Percentiles rank a stretch among this genome's conserved stretches.
Conservation (phyloP, 495 filamentous ascomycete genomes). For the Arthonia radiata region DNA sequence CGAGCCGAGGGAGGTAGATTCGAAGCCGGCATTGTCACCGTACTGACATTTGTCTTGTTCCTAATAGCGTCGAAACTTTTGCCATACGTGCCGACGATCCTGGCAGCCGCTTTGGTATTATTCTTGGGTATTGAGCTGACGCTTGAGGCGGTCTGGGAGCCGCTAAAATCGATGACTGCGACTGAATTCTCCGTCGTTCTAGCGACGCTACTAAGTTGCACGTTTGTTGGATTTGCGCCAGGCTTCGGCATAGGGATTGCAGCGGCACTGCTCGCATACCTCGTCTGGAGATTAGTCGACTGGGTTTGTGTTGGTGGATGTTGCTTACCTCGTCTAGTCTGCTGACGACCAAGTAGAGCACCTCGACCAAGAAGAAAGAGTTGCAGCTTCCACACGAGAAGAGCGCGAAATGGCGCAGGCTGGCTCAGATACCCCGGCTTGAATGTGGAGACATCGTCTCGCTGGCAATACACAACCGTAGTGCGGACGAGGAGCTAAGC, state of each 20-base stretch:
- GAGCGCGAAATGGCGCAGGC: too few relatives aligned
- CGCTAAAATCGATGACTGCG: not conserved
- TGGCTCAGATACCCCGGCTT: too few relatives aligned
- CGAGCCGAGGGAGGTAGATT: slow-evolving; percentile 1
- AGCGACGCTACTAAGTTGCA: slow-evolving; percentile 2
- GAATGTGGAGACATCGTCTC: too few relatives aligned
- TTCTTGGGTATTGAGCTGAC: slow-evolving; percentile 3
- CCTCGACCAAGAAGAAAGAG: too few relatives aligned
- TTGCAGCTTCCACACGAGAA: too few relatives aligned
- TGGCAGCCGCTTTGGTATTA: slow-evolving; percentile 2
- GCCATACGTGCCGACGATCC: slow-evolving; percentile 2
- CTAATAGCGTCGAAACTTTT: slow-evolving; percentile 2
- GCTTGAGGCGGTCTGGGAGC: slow-evolving; percentile 1
- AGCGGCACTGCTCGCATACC: slow-evolving; percentile 1
- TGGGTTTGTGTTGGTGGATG: too few relatives aligned
- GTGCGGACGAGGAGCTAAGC: too few relatives aligned
- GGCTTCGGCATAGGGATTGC: slow-evolving; percentile 2
- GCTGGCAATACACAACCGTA: too few relatives aligned
- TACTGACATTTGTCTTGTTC: slow-evolving; percentile 1
- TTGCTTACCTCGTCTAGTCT: too few relatives aligned
- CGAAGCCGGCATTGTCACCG: slow-evolving; percentile 2
- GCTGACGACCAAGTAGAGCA: too few relatives aligned
- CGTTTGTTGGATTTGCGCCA: slow-evolving; percentile 3
- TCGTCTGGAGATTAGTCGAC: slow-evolving; percentile 1
- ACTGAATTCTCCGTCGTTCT: slow-evolving; percentile 1